phyloP scores from a whole-genome alignment of 176 grass and related monocot species.

The Phoenix dactylifera region DNA sequence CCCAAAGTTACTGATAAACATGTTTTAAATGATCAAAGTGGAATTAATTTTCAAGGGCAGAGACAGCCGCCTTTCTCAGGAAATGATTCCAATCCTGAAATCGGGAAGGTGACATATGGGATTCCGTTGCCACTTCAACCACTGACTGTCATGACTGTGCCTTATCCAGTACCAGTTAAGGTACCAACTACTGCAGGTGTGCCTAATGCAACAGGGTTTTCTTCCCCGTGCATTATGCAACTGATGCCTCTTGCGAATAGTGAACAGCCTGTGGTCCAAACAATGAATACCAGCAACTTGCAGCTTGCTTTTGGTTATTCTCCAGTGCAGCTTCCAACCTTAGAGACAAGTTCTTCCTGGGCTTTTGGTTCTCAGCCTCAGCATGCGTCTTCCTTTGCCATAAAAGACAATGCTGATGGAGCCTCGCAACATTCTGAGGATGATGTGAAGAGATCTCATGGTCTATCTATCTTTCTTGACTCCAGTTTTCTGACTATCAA shows the following conservation, averaged over 20 bases:
- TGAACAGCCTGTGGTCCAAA: slow-evolving; percentile 27
- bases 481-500: too few relatives aligned
- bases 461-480: slow-evolving; percentile 23
- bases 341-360: slow-evolving; percentile 92
- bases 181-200: slow-evolving; percentile 28
- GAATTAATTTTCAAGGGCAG: slow-evolving; percentile 53
- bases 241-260: slow-evolving; percentile 39
- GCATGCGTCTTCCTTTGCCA: slow-evolving; percentile 29
- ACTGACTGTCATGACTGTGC: slow-evolving; percentile 26
- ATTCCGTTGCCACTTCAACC: slow-evolving; percentile 38
- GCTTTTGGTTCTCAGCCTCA: slow-evolving; percentile 52
- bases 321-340: slow-evolving; percentile 66
- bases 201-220: slow-evolving; percentile 29
- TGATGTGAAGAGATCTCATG: slow-evolving; percentile 52
- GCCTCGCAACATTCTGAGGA: slow-evolving; percentile 27
- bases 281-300: slow-evolving; percentile 13
- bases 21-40: slow-evolving; percentile 31
- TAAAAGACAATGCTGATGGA: slow-evolving; percentile 35
- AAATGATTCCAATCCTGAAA: slow-evolving; percentile 32
- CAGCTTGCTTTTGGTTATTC: slow-evolving; percentile 83
- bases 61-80: slow-evolving; percentile 43
- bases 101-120: slow-evolving; percentile 35
- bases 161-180: slow-evolving; percentile 38
- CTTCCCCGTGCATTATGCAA: slow-evolving; percentile 39
- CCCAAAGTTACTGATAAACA: slow-evolving; percentile 21